Conservation (phyloP, 2,329 filamentous ascomycete species). For the Verticillium dahliae region DNA sequence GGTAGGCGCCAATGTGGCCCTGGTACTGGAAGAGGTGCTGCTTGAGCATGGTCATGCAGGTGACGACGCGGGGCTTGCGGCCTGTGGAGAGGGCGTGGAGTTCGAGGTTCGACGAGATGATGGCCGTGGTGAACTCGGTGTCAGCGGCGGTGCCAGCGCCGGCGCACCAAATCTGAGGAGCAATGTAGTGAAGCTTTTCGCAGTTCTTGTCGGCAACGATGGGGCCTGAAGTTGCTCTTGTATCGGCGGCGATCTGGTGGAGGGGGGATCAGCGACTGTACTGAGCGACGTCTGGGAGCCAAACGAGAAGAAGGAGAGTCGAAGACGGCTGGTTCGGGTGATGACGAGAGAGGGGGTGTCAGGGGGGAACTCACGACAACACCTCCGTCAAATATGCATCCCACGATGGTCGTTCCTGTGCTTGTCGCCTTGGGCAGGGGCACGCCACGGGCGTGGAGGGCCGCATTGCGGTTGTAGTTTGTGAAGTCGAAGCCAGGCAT, state of each 20-base stretch:
- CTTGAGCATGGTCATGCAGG: constrained; percentile 99
- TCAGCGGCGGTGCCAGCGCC: constrained; percentile 96
- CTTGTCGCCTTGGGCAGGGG: constrained; percentile 96
- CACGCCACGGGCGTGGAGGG: constrained; percentile 87
- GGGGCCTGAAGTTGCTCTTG: constrained; percentile 89
- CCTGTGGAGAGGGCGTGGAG: constrained; percentile 94
- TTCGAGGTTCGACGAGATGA: constrained; percentile 98
- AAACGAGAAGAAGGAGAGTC: constrained; percentile 1
- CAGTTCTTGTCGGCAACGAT: constrained; percentile 99
- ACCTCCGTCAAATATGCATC: constrained; percentile 91
- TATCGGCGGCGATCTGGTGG: constrained; percentile 89
- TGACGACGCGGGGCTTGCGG: constrained; percentile 93
- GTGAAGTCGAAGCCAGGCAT: constrained; percentile 99
- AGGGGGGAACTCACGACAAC: constrained; percentile 64
- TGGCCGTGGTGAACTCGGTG: constrained; percentile 96
- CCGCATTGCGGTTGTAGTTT: constrained; percentile 98
- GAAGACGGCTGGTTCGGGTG: background rate
- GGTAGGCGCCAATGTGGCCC: constrained; percentile 94
- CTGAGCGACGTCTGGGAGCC: constrained; percentile 2
- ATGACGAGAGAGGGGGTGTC: background rate
- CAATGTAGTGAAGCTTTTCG: constrained; percentile 98
- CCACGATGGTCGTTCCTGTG: constrained; percentile 97
- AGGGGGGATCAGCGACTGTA: constrained; percentile 1
- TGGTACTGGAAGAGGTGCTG: constrained; percentile 99
- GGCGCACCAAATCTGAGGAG: constrained; percentile 98